phyloP scores from a whole-genome alignment of 2,329 filamentous ascomycete genomes.

The Ophiosphaerella herpotricha region DNA sequence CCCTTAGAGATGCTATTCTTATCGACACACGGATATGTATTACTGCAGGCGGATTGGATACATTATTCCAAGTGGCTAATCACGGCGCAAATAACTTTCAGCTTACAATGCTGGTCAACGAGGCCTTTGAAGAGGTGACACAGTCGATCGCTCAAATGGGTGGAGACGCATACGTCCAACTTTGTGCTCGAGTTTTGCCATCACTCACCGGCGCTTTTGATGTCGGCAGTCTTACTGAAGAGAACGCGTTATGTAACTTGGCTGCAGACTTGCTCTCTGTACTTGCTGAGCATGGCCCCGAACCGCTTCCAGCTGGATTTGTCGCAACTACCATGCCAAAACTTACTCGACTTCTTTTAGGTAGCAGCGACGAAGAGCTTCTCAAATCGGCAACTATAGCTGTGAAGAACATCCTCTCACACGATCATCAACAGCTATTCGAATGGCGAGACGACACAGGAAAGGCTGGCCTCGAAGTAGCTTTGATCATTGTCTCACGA shows the following conservation, averaged over 20 bases:
- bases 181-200: conserved; percentile 86
- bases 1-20: conserved; percentile 79
- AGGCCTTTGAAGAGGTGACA: conserved; percentile 90
- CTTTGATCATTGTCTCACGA: conserved; percentile 88
- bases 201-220: conserved; percentile 88
- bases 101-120: conserved; percentile 81
- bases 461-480: conserved; percentile 84
- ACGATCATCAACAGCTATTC: conserved; percentile 89
- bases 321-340: conserved; percentile 86
- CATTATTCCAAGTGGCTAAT: conserved; percentile 87
- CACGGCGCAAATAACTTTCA: conserved; percentile 90
- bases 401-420: conserved; percentile 85
- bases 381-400: conserved; percentile 84
- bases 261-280: conserved; percentile 83
- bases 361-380: conserved; percentile 83
- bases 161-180: conserved; percentile 70
- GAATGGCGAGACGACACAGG: conserved; percentile 79
- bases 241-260: conserved; percentile 83
- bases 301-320: conserved; percentile 85
- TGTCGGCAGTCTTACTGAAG: conserved; percentile 80
- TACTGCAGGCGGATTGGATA: conserved; percentile 74
- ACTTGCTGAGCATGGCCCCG: conserved; percentile 78
- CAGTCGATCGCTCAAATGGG: conserved; percentile 67
- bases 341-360: conserved; percentile 79
- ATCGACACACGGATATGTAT: conserved; percentile 78